phyloP scores from a whole-genome alignment of 129 eudicot genomes.

The Artemisia tridentata region DNA sequence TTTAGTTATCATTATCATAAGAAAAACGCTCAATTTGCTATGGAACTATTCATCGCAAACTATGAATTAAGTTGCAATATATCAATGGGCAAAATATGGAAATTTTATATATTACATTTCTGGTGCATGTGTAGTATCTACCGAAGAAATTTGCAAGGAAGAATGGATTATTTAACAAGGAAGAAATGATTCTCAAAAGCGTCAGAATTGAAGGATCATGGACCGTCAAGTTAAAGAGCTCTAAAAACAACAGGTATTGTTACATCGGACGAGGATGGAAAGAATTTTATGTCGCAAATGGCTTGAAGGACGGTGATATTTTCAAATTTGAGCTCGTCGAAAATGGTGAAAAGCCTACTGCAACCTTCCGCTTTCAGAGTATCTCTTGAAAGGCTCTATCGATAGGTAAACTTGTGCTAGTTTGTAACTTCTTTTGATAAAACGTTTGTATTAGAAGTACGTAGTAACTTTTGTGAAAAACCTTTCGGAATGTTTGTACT shows the following conservation, averaged over 20 bases:
- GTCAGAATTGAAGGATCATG: slow-evolving; percentile 16
- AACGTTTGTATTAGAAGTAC: neutral
- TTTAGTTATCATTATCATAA: neutral
- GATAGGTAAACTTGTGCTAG: neutral
- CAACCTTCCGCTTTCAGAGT: neutral
- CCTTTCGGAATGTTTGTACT: neutral
- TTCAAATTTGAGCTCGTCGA: slow-evolving; percentile 23
- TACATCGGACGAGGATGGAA: slow-evolving; percentile 25
- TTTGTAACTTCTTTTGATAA: slow-evolving; percentile 8
- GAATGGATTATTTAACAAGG: slow-evolving; percentile 19
- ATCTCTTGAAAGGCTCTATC: neutral
- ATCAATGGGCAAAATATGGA: neutral
- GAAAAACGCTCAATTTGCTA: neutral
- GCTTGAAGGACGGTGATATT: slow-evolving; percentile 25
- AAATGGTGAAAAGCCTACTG: slow-evolving; percentile 10
- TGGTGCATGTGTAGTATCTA: slow-evolving; percentile 18
- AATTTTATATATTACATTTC: neutral
- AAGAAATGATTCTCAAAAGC: slow-evolving; percentile 20
- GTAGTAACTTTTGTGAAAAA: neutral
- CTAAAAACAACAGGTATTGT: neutral
- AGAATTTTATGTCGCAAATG: slow-evolving; percentile 20
- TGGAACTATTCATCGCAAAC: neutral
- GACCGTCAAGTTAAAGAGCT: slow-evolving; percentile 12
- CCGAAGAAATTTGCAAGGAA: slow-evolving; percentile 11
- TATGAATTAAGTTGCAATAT: neutral